These are phyloP conservation scores for Malus orientalis DNA, from an alignment of 306 rosid genomes.

Conservation along the genomic window DNA sequence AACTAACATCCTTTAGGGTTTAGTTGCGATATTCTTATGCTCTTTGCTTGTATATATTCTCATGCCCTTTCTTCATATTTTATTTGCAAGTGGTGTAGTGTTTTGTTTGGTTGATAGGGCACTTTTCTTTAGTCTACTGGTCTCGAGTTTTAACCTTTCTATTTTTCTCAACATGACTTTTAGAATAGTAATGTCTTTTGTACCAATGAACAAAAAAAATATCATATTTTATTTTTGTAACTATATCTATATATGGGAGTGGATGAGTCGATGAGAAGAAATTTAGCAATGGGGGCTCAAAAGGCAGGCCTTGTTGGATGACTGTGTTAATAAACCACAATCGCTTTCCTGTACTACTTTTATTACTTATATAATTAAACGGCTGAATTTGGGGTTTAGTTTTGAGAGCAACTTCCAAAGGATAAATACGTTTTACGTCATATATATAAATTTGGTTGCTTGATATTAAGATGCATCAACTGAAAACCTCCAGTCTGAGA, in stretches of 20 bases:
- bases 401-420: not conserved
- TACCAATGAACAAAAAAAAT: not conserved
- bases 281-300: not conserved
- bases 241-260: not conserved
- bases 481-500: not conserved
- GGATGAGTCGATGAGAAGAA: not conserved
- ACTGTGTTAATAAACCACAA: not conserved
- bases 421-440: not conserved
- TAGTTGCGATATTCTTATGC: slow-evolving; percentile 19
- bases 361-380: not conserved
- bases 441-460: not conserved
- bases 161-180: too few species aligned
- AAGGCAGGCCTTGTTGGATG: not conserved
- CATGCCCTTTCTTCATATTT: not conserved
- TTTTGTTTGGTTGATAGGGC: too few species aligned
- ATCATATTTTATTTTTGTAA: not conserved
- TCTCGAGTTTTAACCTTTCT: too few species aligned
- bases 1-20: slow-evolving; percentile 18
- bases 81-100: not conserved
- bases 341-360: not conserved
- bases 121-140: too few species aligned
- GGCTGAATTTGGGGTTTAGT: not conserved
- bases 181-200: not conserved
- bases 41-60: slow-evolving; percentile 3
- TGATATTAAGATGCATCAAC: not conserved